Evolutionary conservation across 148 eudicot species (phyloP).

Genomic region (Talinum fruticosum): DNA sequence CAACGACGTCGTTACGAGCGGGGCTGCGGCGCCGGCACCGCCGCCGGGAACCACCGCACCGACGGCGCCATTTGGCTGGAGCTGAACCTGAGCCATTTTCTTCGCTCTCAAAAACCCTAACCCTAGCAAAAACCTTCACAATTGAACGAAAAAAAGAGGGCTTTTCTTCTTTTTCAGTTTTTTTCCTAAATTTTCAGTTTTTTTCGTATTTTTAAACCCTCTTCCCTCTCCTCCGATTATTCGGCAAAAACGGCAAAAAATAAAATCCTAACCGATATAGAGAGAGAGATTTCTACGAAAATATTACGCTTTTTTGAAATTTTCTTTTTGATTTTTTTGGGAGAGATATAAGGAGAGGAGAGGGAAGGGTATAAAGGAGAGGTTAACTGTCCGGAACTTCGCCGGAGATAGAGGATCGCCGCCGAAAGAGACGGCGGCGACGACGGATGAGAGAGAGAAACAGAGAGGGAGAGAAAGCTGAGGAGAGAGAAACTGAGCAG

Average conservation of each 20-base stretch:
- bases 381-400: conserved; percentile 33
- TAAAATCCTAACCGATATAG: neutral
- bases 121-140: conserved; percentile 20
- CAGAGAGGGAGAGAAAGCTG: neutral
- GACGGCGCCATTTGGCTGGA: conserved; percentile 39
- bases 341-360: conserved; percentile 49
- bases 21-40: conserved; percentile 13
- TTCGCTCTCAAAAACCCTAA: conserved; percentile 10
- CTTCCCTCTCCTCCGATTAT: conserved; percentile 86
- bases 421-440: conserved; percentile 42
- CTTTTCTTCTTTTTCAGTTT: conserved; percentile 1
- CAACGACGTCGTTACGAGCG: conserved; percentile 52
- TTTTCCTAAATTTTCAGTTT: conserved; percentile 17
- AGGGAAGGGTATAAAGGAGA: conserved; percentile 49
- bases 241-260: conserved; percentile 18
- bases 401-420: conserved; percentile 35
- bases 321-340: conserved; percentile 27
- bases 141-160: conserved; percentile 7
- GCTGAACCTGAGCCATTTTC: conserved; percentile 54
- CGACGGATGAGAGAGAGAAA: conserved; percentile 13
- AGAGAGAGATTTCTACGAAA: neutral
- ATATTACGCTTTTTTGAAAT: neutral
- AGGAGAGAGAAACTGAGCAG: neutral
- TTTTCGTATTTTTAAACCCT: conserved; percentile 27
- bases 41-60: conserved; percentile 19